Evolutionary conservation across 2,329 filamentous ascomycete species (phyloP).

Genomic region (Alternaria conjuncta): DNA sequence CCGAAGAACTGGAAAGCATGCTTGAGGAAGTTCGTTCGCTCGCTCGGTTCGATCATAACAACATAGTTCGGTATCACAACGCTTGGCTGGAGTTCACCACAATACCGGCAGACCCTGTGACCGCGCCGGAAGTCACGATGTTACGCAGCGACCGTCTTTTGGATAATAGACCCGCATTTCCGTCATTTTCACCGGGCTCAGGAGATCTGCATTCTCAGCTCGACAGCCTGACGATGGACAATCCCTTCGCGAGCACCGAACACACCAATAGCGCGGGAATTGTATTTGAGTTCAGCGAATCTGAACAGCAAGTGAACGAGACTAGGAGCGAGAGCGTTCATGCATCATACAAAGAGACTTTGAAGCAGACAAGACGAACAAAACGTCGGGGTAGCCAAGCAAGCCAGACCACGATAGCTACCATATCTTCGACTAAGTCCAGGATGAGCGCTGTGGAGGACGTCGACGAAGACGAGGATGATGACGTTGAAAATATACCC

Average conservation of each 20-base stretch:
- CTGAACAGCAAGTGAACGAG: conserved; percentile 16
- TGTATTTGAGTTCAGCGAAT: conserved; percentile 40
- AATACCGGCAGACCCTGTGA: conserved; percentile 14
- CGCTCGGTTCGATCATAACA: conserved; percentile 67
- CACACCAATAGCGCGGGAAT: conserved; percentile 30
- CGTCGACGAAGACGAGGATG: conserved; percentile 46
- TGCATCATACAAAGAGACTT: conserved; percentile 34
- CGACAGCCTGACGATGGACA: conserved; percentile 23
- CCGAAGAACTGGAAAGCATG: conserved; percentile 62
- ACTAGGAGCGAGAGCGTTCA: conserved; percentile 12
- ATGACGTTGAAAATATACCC: conserved; percentile 59
- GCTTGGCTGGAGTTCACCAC: conserved; percentile 65
- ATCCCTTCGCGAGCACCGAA: conserved; percentile 17
- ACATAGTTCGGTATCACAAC: conserved; percentile 70
- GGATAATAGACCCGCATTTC: conserved; percentile 23
- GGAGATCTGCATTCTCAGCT: conserved; percentile 21
- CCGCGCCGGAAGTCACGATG: conserved; percentile 7
- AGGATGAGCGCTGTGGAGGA: conserved; percentile 49
- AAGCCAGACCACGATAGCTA: conserved; percentile 48
- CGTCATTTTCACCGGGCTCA: conserved; percentile 14
- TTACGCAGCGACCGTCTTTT: conserved; percentile 33
- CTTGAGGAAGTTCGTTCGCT: conserved; percentile 68
- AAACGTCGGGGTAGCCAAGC: conserved; percentile 40
- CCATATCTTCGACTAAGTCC: conserved; percentile 50
- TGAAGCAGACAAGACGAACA: conserved; percentile 35